phyloP scores from a whole-genome alignment of 805 yeast species.

The Monosporozyma yasuniensis region DNA sequence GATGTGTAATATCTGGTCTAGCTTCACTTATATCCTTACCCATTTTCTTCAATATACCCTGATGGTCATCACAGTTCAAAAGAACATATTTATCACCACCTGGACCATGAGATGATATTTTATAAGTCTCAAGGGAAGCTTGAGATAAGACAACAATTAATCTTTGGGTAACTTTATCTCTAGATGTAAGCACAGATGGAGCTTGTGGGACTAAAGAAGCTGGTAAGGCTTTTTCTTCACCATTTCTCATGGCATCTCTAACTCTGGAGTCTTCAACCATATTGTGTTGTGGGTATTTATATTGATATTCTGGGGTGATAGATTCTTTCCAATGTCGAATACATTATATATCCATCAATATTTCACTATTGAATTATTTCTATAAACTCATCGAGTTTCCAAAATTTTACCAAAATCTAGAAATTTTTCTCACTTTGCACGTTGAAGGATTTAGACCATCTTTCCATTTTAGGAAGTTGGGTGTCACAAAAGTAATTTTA shows the following conservation, averaged over 20 bases:
- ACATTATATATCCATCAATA: not conserved
- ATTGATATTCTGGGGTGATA: not conserved
- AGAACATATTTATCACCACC: slow-evolving; percentile 88
- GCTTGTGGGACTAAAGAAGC: slow-evolving; percentile 84
- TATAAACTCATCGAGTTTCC: not conserved
- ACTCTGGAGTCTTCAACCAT: slow-evolving; percentile 44
- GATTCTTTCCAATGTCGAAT: not conserved
- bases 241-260: slow-evolving; percentile 35
- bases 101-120: slow-evolving; percentile 67
- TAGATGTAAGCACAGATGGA: slow-evolving; percentile 72
- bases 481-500: not conserved
- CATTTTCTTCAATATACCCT: slow-evolving; percentile 88
- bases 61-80: slow-evolving; percentile 96
- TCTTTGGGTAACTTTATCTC: slow-evolving; percentile 79
- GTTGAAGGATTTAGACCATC: not conserved
- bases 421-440: not conserved
- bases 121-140: slow-evolving; percentile 93
- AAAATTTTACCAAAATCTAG: not conserved
- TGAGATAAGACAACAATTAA: slow-evolving; percentile 90
- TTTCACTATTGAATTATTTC: not conserved
- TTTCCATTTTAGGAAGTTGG: no score
- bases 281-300: not conserved
- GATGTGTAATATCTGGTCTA: slow-evolving; percentile 98
- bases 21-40: slow-evolving; percentile 97
- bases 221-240: slow-evolving; percentile 35